A percentile compares a stretch with the other conserved stretches of the same genome.
Evolutionary conservation across 257 asterid genomes (phyloP).

Genomic region (Thymus quinquecostatus): DNA sequence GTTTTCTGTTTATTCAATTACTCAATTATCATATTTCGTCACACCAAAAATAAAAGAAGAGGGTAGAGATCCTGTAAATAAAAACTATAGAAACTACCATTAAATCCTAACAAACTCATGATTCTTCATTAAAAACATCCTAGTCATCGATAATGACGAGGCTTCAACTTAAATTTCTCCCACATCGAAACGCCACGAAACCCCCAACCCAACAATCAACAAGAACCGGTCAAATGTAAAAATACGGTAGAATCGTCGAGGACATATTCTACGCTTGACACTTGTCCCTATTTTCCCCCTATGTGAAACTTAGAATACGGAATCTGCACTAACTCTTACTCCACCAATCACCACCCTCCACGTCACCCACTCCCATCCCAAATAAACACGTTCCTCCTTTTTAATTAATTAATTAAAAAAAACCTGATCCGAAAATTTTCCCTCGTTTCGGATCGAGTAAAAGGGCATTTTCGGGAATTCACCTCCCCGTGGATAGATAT

Average conservation of each 20-base stretch:
- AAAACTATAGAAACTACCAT: no score
- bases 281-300: not conserved
- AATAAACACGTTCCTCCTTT: not conserved
- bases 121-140: no score
- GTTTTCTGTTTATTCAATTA: no score
- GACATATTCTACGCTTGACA: constrained; percentile 8
- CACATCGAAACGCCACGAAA: constrained; percentile 4
- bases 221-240: constrained; percentile 14
- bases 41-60: no score
- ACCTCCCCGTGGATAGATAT: not conserved
- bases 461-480: constrained; percentile 35
- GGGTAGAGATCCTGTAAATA: no score
- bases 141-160: no score
- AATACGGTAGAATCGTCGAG: constrained; percentile 22
- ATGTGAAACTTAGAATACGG: not conserved
- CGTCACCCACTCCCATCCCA: constrained; percentile 11
- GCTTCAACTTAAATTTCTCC: not conserved
- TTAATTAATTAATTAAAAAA: no score
- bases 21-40: no score
- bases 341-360: constrained; percentile 29
- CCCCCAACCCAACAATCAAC: not conserved
- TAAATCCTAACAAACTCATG: no score
- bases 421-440: not conserved
- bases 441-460: not conserved
- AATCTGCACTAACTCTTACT: not conserved